Percentiles rank a stretch among this genome's conserved stretches.
These are phyloP conservation scores for Fraxinus sp. DNA, from an alignment of 305 asterid genomes.

Conservation along the genomic window DNA sequence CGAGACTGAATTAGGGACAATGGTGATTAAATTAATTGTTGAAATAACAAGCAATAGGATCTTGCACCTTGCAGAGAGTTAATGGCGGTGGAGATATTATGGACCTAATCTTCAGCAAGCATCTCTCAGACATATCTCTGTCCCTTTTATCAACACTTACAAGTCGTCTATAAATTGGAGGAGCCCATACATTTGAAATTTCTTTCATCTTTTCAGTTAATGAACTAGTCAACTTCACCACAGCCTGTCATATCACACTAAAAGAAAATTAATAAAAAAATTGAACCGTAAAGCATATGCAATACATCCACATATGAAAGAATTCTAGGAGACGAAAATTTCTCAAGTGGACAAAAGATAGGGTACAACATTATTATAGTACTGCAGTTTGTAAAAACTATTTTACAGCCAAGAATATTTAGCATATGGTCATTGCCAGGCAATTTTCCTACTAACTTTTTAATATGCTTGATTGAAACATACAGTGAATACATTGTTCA, in stretches of 20 bases:
- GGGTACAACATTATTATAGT: constrained; percentile 3
- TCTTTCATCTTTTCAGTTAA: constrained; percentile 54
- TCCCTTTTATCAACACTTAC: constrained; percentile 70
- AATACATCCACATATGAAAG: constrained; percentile 12
- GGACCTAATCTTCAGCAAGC: constrained; percentile 58
- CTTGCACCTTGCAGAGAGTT: constrained; percentile 62
- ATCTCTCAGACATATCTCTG: constrained; percentile 76
- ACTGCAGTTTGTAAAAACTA: constrained; percentile 3
- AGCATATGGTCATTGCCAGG: constrained; percentile 2
- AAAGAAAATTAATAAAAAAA: constrained; percentile 19
- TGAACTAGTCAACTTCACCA: constrained; percentile 56
- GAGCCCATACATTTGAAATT: constrained; percentile 59
- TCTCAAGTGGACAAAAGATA: not conserved
- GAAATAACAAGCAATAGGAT: not conserved
- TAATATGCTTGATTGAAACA: constrained; percentile 4
- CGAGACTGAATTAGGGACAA: not conserved
- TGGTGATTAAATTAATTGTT: constrained; percentile 4
- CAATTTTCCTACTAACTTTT: not conserved
- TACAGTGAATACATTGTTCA: not conserved
- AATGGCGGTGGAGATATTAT: constrained; percentile 54
- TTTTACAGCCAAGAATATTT: not conserved
- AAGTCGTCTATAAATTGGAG: constrained; percentile 78
- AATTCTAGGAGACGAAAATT: not conserved
- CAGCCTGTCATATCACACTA: constrained; percentile 50
- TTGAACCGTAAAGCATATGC: constrained; percentile 6